These are phyloP conservation scores for Coffea eugenioides DNA, from an alignment of 257 asterid species.

Conservation along the genomic window DNA sequence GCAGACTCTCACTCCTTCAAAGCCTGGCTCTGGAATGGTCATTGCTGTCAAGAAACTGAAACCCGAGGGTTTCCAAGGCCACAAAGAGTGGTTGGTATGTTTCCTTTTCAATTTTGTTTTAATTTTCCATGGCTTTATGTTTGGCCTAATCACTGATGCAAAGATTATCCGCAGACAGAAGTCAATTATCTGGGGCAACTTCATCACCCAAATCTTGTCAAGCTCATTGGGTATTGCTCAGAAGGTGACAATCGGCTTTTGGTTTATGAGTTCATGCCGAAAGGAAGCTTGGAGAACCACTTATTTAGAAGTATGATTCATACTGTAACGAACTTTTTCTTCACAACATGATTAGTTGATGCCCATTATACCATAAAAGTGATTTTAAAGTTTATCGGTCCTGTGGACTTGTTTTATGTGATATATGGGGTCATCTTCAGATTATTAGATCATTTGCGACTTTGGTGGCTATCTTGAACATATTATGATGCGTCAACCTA, in stretches of 20 bases:
- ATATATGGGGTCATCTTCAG: not conserved
- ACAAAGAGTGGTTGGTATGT: constrained; percentile 98
- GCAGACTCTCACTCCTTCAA: constrained; percentile 63
- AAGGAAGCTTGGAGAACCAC: constrained; percentile 97
- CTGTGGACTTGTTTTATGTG: not conserved
- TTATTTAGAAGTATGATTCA: constrained; percentile 71
- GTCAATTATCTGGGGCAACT: constrained; percentile 94
- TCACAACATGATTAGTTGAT: not conserved
- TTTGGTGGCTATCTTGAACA: constrained; percentile 1
- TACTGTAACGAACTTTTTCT: constrained; percentile 1
- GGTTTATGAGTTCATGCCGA: constrained; percentile 96
- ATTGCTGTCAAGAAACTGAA: constrained; percentile 91
- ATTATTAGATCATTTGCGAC: not conserved
- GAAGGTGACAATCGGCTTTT: constrained; percentile 88
- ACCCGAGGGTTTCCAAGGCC: constrained; percentile 98
- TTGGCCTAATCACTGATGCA: constrained; percentile 1
- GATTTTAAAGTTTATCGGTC: not conserved
- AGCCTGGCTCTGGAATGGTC: constrained; percentile 85
- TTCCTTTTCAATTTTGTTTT: not conserved
- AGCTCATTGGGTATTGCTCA: constrained; percentile 86
- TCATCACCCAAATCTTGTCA: constrained; percentile 84
- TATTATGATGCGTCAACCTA: constrained; percentile 1
- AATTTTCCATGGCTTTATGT: not conserved
- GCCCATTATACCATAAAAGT: not conserved
- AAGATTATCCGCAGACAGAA: constrained; percentile 69